Base-by-base conservation (phyloP, 768 basidiomycete genomes). In the Suillus subluteus region DNA sequence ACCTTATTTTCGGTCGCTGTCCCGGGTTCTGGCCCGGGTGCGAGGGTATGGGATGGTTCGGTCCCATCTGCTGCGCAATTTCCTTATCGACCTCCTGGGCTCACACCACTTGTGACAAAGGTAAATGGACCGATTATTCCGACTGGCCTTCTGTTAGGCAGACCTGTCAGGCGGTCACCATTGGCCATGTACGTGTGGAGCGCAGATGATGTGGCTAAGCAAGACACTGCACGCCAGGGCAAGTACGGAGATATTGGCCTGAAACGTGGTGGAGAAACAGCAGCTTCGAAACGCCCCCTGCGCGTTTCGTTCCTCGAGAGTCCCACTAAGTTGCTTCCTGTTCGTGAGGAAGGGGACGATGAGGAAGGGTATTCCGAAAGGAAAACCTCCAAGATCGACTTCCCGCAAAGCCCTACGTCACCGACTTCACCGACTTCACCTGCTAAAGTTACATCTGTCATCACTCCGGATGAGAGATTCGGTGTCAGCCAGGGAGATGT, bases 161-260 rank as follows among this genome's bases (percentile, higher is more conserved):
- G 78, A 55, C 88, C 89, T 0, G 75, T 81, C 67, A 79, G 72
- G 30, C 83, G 83, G 65, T 89, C 88, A 18, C 84, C 84, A 1
- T 81, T 91, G 30, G 81, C 81, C 6, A 72, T 71, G 63, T 73
- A 73, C 61, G 73, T 72, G 37, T 82, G 83, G 80, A 73, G 77
- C 37, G 74, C 75, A 2, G 79, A 80, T n/a, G 81, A 82, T n/a
- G 74, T 70, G 44, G 79, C 75, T 32, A 72, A 70, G 50, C 66
- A 66, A 37, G 66, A 64, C 16, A 63, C 62, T 2, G 18, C 26
- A 43, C 26, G 59, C 6, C 30, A 21, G 7, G 59, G 66, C 59
- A 72, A 68, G 63, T 65, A 72, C 62, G 71, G 71, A 64, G 66
- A 63, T 26, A 67, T 77, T 26, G 71, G 40, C 2, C 54, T 67